Evolutionary conservation across 495 filamentous ascomycete species (phyloP), one percentile per base, ranked within the genome.

Genomic region (Penicillium flavigenum): DNA sequence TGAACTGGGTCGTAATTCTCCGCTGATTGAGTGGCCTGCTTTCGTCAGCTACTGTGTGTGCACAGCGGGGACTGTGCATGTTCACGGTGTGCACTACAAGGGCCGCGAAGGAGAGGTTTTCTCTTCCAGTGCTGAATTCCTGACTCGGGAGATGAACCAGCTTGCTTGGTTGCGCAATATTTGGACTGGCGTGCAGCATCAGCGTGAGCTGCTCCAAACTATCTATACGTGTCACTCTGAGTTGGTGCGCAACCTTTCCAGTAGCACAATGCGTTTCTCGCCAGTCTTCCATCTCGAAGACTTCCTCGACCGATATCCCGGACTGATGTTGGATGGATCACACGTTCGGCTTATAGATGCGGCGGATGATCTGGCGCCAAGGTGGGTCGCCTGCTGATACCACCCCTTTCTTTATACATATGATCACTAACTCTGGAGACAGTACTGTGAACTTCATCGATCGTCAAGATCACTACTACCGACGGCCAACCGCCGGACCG

Each of bases 271-370:
- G 71, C 83, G 87, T 4, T 91, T 89, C 57, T 86, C 86, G 5
- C 85, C 89, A 0, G 87, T 88, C 16, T 93, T 92, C 62, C 88
- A 91, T 54, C 80, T 92, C 4, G 90, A 95, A 59, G 89, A 92
- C 61, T 95, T 95, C 68, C 87, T 92, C 63, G 89, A 92, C 63
- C 82, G 90, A 20, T 95, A 95, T 63, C 76, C 78, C 0, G 81
- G 78, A 10, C 61, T 78, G 34, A 63, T 67, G 1, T 72, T 83
- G 45, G 82, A 86, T 58, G 78, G 79, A 32, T 75, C 79, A 2
- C 79, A 86, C 63, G 72, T 83, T 14, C 72, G 76, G n/a, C 72
- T 88, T 32, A 63, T 79, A 10, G 84, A 87, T 63, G 75, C 78
- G 12, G 68, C 76, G 4, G 73, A 81, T 12, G 80, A 82, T 41